Percentiles rank a stretch among this genome's conserved stretches.
phyloP scores from a whole-genome alignment of 2,329 filamentous ascomycete species.

The Trichoderma asperellum region DNA sequence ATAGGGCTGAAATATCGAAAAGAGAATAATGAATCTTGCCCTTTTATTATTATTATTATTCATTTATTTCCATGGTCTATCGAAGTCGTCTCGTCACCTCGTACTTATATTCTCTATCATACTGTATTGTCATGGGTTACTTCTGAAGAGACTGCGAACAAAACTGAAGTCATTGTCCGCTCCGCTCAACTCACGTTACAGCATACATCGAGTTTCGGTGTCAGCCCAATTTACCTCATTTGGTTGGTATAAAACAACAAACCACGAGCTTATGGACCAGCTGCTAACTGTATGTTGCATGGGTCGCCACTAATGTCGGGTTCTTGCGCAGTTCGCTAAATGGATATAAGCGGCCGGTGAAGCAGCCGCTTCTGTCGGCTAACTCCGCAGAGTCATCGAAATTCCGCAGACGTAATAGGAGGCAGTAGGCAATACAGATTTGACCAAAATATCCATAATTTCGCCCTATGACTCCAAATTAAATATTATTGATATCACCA shows the following conservation, averaged over 20 bases:
- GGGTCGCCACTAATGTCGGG: background rate
- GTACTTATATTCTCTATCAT: slow-evolving; percentile 2
- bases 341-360: background rate
- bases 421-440: background rate
- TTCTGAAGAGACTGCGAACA: background rate
- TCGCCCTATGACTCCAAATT: background rate
- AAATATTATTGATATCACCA: background rate
- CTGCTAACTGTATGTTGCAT: background rate
- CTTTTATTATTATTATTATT: background rate
- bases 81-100: background rate
- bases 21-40: background rate
- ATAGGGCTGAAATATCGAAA: background rate
- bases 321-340: background rate
- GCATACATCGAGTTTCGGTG: background rate
- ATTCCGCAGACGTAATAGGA: background rate
- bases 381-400: background rate
- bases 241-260: background rate
- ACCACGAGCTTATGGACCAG: slow-evolving; percentile 57
- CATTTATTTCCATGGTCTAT: background rate
- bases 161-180: background rate
- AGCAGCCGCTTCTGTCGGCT: background rate
- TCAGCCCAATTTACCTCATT: background rate
- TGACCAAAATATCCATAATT: too few relatives aligned
- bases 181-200: slow-evolving; percentile 1
- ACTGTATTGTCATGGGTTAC: background rate